Conservation (phyloP, 1,139 yeast species). For the Kluyveromyces sp. region DNA sequence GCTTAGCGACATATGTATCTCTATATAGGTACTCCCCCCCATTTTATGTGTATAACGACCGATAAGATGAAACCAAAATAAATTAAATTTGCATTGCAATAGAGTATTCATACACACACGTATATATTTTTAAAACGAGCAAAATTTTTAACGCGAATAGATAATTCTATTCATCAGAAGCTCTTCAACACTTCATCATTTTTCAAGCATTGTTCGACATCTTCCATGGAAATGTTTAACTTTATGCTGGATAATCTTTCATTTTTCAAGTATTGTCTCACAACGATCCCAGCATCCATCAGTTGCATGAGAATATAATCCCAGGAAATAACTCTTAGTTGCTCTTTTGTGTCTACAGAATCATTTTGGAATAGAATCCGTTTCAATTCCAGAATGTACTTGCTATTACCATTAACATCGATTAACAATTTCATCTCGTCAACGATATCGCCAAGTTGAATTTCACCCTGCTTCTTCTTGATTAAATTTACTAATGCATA, state of each 20-base stretch:
- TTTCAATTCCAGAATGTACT: slow-evolving; percentile 24
- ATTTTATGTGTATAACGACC: too few relatives aligned
- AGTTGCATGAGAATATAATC: slow-evolving; percentile 45
- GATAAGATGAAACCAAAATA: too few relatives aligned
- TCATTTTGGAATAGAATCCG: slow-evolving; percentile 22
- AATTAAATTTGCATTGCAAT: too few relatives aligned
- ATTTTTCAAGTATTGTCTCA: slow-evolving; percentile 57
- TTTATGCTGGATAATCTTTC: slow-evolving; percentile 61
- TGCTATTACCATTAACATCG: slow-evolving; percentile 31
- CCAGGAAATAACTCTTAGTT: slow-evolving; percentile 29
- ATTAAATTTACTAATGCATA: slow-evolving; percentile 58
- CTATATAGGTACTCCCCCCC: too few relatives aligned
- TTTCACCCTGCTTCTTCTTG: slow-evolving; percentile 67
- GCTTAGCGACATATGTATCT: too few relatives aligned
- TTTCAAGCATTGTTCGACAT: slow-evolving; percentile 50
- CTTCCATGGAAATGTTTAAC: slow-evolving; percentile 64
- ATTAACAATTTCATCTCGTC: slow-evolving; percentile 61
- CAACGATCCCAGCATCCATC: slow-evolving; percentile 68
- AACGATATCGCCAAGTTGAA: slow-evolving; percentile 63
- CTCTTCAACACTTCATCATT: slow-evolving; percentile 37
- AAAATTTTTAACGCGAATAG: too few relatives aligned
- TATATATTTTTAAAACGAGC: too few relatives aligned
- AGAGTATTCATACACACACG: too few relatives aligned
- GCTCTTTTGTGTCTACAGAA: slow-evolving; percentile 13
- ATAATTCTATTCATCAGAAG: neutral